phyloP scores from a whole-genome alignment of 2,329 filamentous ascomycete genomes.

The Macrophomina pseudophaseolina region DNA sequence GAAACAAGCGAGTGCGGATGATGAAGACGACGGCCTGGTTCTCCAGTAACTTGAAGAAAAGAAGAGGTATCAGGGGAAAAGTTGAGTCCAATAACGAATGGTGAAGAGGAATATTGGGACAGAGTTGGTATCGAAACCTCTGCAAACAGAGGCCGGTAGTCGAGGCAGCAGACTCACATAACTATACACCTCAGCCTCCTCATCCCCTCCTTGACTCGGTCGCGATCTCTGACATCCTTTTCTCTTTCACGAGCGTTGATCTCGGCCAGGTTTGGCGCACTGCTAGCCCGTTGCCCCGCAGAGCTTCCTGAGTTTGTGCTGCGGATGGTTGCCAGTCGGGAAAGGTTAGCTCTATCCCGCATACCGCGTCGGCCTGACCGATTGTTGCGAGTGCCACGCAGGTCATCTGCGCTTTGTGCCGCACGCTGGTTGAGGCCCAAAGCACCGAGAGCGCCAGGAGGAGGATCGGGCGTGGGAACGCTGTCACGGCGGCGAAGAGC shows the following conservation, averaged over 20 bases:
- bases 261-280: not conserved
- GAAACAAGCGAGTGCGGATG: constrained; percentile 10
- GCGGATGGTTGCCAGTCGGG: constrained; percentile 12
- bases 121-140: no score
- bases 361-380: not conserved
- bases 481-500: constrained; percentile 14
- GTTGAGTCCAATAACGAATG: not conserved
- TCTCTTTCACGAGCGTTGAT: constrained; percentile 12
- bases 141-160: not conserved
- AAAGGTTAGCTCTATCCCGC: not conserved
- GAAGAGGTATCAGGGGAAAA: not conserved
- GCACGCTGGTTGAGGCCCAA: constrained; percentile 6
- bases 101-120: not conserved
- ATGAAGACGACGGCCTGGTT: constrained; percentile 15
- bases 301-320: constrained; percentile 6
- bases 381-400: not conserved
- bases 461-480: constrained; percentile 4
- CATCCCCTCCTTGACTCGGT: constrained; percentile 10
- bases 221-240: not conserved
- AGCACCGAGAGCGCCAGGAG: not conserved
- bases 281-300: not conserved
- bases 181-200: constrained; percentile 10
- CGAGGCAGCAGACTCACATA: constrained; percentile 1
- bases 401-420: constrained; percentile 22
- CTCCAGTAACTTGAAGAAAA: not conserved